Evolutionary conservation across 371 early-diverging fungal species (phyloP).

Genomic region (Mucor irregularis): DNA sequence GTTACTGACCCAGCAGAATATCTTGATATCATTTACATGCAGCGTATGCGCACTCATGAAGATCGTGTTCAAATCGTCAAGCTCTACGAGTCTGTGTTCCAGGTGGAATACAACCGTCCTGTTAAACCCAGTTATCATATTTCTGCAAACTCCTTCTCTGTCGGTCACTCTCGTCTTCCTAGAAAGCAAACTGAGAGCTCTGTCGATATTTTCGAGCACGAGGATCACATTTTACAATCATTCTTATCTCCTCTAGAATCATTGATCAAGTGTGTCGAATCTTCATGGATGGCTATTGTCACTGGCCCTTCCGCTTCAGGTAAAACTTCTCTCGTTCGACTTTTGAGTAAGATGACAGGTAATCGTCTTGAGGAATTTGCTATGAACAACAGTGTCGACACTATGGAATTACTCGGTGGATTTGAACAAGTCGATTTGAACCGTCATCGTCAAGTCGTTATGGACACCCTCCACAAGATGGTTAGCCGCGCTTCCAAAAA

Average conservation of each 20-base stretch:
- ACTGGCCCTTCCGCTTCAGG: constrained; percentile 86
- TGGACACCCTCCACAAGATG: constrained; percentile 41
- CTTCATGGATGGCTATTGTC: constrained; percentile 92
- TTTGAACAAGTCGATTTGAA: constrained; percentile 94
- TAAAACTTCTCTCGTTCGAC: constrained; percentile 86
- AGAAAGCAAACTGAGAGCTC: constrained; percentile 32
- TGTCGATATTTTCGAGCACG: constrained; percentile 36
- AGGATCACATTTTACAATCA: constrained; percentile 65
- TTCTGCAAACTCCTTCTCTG: constrained; percentile 42
- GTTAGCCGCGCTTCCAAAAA: constrained; percentile 29
- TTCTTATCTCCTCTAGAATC: constrained; percentile 74
- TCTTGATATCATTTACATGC: constrained; percentile 81
- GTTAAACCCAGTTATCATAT: constrained; percentile 45
- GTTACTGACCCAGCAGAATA: constrained; percentile 67
- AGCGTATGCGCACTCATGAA: constrained; percentile 83
- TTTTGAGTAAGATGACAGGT: constrained; percentile 81
- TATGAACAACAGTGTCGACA: constrained; percentile 94
- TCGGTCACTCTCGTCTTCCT: constrained; percentile 72
- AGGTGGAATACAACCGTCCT: constrained; percentile 40
- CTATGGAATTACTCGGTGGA: constrained; percentile 94
- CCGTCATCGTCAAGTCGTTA: constrained; percentile 69
- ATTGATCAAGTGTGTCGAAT: constrained; percentile 86
- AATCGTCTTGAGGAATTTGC: constrained; percentile 86
- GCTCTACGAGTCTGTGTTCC: constrained; percentile 71
- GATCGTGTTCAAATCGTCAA: constrained; percentile 75